These are phyloP conservation scores for Ogataea philodendri DNA, from an alignment of 805 yeast genomes.

Conservation along the genomic window DNA sequence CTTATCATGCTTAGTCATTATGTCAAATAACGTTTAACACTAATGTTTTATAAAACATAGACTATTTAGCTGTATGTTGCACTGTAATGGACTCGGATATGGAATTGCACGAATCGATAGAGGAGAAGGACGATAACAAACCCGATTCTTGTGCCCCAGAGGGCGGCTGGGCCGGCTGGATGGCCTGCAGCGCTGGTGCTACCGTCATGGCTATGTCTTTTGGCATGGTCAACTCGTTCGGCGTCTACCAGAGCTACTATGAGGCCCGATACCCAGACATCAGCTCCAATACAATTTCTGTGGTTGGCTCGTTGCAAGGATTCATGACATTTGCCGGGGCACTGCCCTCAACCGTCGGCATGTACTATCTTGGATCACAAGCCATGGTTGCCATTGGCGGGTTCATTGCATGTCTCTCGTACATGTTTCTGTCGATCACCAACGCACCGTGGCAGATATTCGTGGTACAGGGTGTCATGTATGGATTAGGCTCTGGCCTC, in stretches of 20 bases:
- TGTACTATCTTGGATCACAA: constrained; percentile 45
- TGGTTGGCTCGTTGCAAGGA: constrained; percentile 55
- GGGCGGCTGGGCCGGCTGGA: constrained; percentile 56
- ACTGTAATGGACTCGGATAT: no score
- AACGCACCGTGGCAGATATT: constrained; percentile 63
- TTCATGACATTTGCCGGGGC: constrained; percentile 47
- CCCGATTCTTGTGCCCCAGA: no score
- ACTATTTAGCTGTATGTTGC: no score
- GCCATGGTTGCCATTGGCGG: constrained; percentile 41
- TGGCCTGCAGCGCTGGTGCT: constrained; percentile 50
- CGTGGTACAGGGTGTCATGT: constrained; percentile 64
- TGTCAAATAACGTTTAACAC: no score
- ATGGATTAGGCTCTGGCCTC: constrained; percentile 56
- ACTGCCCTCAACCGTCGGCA: constrained; percentile 41
- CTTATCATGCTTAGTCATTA: no score
- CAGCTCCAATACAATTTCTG: constrained; percentile 45
- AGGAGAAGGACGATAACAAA: no score
- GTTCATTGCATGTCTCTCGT: constrained; percentile 41
- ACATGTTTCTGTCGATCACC: constrained; percentile 56
- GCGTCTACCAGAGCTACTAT: constrained; percentile 56
- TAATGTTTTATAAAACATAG: no score
- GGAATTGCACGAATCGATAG: no score
- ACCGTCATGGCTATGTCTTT: constrained; percentile 47
- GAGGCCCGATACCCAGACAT: constrained; percentile 41
- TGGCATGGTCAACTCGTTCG: constrained; percentile 60